Evolutionary conservation across 2,329 filamentous ascomycete species (phyloP).

Genomic region (Ceratocystis eucalypticola): DNA sequence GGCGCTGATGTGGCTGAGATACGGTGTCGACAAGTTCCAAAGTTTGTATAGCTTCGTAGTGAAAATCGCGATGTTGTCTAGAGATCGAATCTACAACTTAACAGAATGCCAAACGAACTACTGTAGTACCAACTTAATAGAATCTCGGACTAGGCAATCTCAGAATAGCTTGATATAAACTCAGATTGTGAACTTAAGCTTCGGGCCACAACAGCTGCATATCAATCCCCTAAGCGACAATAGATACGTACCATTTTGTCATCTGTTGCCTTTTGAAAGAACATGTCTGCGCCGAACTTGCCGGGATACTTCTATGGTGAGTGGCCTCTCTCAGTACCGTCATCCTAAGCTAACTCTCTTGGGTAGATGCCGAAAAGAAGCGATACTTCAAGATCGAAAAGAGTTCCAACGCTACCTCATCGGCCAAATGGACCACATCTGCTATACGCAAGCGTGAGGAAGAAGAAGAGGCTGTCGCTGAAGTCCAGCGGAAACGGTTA

Average conservation of each 20-base stretch:
- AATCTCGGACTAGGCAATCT: not conserved
- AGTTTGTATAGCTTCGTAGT: not conserved
- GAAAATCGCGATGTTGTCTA: not conserved
- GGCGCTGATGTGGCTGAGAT: not conserved
- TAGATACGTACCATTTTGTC: not conserved
- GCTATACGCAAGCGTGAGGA: slow-evolving; percentile 43
- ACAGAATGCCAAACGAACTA: not conserved
- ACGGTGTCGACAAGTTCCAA: not conserved
- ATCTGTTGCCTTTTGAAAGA: not conserved
- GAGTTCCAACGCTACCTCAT: slow-evolving; percentile 37
- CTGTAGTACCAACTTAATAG: not conserved
- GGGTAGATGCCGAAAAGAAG: slow-evolving; percentile 40
- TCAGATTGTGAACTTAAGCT: not conserved
- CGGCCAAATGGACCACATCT: slow-evolving; percentile 42
- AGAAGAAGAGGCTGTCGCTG: slow-evolving; percentile 28
- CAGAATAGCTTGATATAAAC: not conserved
- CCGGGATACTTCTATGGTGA: slow-evolving; percentile 14
- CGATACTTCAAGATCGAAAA: slow-evolving; percentile 58
- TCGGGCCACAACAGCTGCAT: not conserved
- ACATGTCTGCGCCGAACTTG: not conserved
- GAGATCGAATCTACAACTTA: not conserved
- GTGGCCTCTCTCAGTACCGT: not conserved
- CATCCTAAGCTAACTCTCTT: not conserved
- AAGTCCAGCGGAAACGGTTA: slow-evolving; percentile 1
- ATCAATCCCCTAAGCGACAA: not conserved